Conservation (phyloP, 495 filamentous ascomycete species). For the Xylaria castorea region DNA sequence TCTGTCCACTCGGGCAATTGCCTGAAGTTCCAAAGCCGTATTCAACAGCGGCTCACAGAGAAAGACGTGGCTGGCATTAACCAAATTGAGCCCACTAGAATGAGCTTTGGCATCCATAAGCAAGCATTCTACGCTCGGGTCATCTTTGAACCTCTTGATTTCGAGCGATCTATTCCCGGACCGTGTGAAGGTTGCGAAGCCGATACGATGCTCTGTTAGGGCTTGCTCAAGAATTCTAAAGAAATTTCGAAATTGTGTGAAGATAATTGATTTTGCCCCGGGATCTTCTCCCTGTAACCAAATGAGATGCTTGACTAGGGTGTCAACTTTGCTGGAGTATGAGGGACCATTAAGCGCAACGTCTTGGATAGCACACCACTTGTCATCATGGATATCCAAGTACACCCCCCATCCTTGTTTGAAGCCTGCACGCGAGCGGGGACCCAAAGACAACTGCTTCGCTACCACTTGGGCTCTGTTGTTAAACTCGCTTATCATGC, state of each 20-base stretch:
- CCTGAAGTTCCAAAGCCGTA: constrained; percentile 90
- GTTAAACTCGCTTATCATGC: constrained; percentile 81
- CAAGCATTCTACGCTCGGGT: constrained; percentile 81
- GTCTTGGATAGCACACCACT: constrained; percentile 79
- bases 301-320: constrained; percentile 76
- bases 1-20: constrained; percentile 90
- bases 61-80: constrained; percentile 93
- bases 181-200: constrained; percentile 68
- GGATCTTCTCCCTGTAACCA: constrained; percentile 87
- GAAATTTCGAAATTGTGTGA: constrained; percentile 86
- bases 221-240: constrained; percentile 74
- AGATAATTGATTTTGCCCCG: constrained; percentile 87
- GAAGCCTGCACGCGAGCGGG: not conserved
- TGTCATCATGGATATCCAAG: constrained; percentile 70
- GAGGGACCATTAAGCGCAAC: constrained; percentile 74
- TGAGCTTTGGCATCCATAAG: constrained; percentile 87
- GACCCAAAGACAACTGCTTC: not conserved
- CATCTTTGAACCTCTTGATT: constrained; percentile 74
- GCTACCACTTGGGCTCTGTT: constrained; percentile 73
- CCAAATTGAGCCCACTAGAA: constrained; percentile 84
- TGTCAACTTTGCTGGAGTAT: constrained; percentile 91
- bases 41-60: constrained; percentile 93
- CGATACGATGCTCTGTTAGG: constrained; percentile 71
- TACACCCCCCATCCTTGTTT: constrained; percentile 65
- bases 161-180: constrained; percentile 54